Conservation (phyloP, 441 rosid genomes). For the Syzygium syzygioides region DNA sequence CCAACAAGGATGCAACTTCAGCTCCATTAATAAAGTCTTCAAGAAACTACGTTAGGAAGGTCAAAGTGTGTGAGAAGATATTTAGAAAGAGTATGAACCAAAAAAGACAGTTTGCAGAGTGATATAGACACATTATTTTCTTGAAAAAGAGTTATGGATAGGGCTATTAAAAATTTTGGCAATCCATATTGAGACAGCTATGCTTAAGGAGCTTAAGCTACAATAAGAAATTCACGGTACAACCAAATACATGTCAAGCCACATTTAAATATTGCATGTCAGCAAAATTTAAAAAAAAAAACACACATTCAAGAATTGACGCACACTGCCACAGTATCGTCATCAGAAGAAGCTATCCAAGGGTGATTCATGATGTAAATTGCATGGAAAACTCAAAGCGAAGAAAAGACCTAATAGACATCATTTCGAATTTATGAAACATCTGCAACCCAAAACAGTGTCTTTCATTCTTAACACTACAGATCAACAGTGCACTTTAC, state of each 20-base stretch:
- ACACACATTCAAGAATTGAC: not conserved
- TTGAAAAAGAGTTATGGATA: not conserved
- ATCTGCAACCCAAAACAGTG: not conserved
- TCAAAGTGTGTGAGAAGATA: not conserved
- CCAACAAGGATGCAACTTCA: conserved; percentile 90
- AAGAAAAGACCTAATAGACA: not conserved
- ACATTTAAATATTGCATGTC: not conserved
- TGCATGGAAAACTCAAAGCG: not conserved
- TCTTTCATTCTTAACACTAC: not conserved
- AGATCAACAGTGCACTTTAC: not conserved
- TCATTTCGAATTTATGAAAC: not conserved
- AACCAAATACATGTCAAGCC: not conserved
- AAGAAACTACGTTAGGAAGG: conserved; percentile 44
- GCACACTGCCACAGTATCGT: not conserved
- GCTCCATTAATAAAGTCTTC: conserved; percentile 96
- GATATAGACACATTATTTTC: not conserved
- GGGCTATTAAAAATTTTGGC: not conserved
- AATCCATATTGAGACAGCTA: not conserved
- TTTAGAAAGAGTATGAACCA: not conserved
- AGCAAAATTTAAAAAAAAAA: not conserved
- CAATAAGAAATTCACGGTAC: not conserved
- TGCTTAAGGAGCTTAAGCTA: not conserved
- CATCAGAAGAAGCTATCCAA: not conserved
- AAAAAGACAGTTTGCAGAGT: not conserved
- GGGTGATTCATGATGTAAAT: not conserved